phyloP scores from a whole-genome alignment of 169 alveolate species.

The Theileria orientalis region DNA sequence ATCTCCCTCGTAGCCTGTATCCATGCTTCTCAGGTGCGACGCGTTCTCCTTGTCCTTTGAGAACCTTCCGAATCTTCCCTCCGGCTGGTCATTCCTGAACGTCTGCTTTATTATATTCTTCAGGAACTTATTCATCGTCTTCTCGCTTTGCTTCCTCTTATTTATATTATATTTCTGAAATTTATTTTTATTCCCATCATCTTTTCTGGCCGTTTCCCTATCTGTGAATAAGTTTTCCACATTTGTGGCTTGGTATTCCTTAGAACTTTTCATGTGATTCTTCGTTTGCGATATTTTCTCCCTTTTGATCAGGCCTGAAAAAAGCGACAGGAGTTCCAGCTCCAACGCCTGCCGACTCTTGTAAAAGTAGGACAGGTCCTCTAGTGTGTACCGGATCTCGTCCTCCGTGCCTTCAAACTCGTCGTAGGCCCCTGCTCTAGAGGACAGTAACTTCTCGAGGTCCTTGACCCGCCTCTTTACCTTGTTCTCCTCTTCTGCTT shows the following conservation, averaged over 20 bases:
- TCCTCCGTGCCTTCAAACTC: constrained; percentile 42
- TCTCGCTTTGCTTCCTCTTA: constrained; percentile 1
- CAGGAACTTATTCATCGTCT: constrained; percentile 37
- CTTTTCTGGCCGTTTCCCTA: background rate
- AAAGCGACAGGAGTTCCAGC: constrained; percentile 50
- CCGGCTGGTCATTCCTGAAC: constrained; percentile 49
- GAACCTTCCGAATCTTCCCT: constrained; percentile 54
- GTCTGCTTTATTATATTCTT: constrained; percentile 53
- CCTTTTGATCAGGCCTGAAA: constrained; percentile 44
- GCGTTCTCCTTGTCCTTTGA: background rate
- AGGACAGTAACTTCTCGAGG: constrained; percentile 50
- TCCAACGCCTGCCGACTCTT: constrained; percentile 55
- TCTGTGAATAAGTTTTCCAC: background rate
- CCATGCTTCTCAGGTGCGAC: background rate
- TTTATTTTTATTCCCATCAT: background rate
- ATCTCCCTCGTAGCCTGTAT: background rate
- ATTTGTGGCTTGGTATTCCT: background rate
- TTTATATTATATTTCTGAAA: background rate
- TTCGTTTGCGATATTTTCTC: constrained; percentile 35
- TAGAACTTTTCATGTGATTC: background rate
- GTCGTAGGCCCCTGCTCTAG: constrained; percentile 22
- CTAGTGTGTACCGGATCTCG: constrained; percentile 15
- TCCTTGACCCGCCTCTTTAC: constrained; percentile 46
- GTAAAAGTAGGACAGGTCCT: constrained; percentile 23
- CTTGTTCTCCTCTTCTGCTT: constrained; percentile 18